These are phyloP conservation scores for Rhodotorula glutinis DNA, from an alignment of 1,284 basidiomycete genomes.

Conservation along the genomic window DNA sequence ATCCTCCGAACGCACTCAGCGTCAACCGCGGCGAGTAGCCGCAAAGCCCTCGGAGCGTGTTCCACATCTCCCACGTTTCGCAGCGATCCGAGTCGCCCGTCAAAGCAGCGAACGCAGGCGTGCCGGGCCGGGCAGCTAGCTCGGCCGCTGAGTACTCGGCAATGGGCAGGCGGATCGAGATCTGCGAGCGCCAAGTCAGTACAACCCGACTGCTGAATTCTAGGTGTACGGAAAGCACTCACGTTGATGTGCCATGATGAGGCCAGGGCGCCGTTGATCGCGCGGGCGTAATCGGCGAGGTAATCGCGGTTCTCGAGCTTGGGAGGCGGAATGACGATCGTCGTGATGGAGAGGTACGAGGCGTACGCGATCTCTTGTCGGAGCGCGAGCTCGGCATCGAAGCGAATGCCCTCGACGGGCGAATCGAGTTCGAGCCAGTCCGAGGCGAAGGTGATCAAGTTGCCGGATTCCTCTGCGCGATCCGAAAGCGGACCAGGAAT, in stretches of 20 bases:
- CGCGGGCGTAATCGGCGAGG: conserved; percentile 87
- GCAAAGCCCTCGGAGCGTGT: conserved; percentile 82
- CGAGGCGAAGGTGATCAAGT: conserved; percentile 71
- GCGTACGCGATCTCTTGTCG: conserved; percentile 91
- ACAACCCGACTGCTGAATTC: neutral
- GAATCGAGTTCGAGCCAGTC: conserved; percentile 96
- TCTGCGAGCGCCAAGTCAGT: conserved; percentile 12
- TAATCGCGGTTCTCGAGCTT: conserved; percentile 66
- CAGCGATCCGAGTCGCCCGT: conserved; percentile 62
- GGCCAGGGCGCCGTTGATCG: conserved; percentile 72
- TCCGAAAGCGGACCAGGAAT: no score
- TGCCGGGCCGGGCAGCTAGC: conserved; percentile 32
- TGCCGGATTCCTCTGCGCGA: conserved; percentile 74
- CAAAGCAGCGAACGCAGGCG: conserved; percentile 27
- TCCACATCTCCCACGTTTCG: conserved; percentile 98
- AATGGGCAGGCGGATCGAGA: conserved; percentile 72
- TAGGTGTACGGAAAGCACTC: neutral
- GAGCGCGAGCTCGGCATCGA: conserved; percentile 92
- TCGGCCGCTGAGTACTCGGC: conserved; percentile 57
- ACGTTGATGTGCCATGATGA: conserved; percentile 49
- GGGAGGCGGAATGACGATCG: conserved; percentile 84
- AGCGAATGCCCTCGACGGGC: conserved; percentile 85
- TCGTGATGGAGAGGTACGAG: conserved; percentile 80
- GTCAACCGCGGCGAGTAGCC: conserved; percentile 78
- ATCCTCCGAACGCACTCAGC: conserved; percentile 59